Percentiles rank a stretch among this genome's conserved stretches.
Conservation (phyloP, 768 basidiomycete genomes). For the Lentinus brumalis region DNA sequence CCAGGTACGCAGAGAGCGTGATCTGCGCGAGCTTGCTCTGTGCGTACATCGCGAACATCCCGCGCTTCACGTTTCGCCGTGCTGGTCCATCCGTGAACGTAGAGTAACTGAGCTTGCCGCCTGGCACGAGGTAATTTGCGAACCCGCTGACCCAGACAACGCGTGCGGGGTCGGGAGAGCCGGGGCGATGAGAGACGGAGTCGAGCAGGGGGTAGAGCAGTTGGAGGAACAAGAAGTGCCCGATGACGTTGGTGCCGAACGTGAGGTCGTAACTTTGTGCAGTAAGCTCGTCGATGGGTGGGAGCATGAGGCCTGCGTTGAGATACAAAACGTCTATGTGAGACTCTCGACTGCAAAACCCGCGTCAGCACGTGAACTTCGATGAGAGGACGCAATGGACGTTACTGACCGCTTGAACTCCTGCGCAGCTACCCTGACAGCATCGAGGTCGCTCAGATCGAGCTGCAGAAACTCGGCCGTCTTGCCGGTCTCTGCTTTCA, state of each 20-base stretch:
- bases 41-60: constrained; percentile 18
- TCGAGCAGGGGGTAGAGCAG: constrained; percentile 49
- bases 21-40: constrained; percentile 47
- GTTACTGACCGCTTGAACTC: constrained; percentile 35
- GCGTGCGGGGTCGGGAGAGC: constrained; percentile 52
- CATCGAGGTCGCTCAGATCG: constrained; percentile 40
- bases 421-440: constrained; percentile 38
- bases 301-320: constrained; percentile 51
- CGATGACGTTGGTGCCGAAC: constrained; percentile 57
- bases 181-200: background rate
- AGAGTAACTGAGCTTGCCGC: constrained; percentile 39
- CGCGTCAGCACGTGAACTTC: background rate
- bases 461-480: constrained; percentile 43
- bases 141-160: constrained; percentile 47
- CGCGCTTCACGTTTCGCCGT: constrained; percentile 14
- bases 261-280: constrained; percentile 54
- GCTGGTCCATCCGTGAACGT: constrained; percentile 31
- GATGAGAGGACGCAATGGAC: too few species aligned
- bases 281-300: constrained; percentile 40
- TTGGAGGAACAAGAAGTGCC: constrained; percentile 27
- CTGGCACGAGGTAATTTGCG: constrained; percentile 24
- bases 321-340: constrained; percentile 50
- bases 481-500: constrained; percentile 45
- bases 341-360: constrained; percentile 39
- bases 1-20: constrained; percentile 45